Conservation (phyloP, 2,329 filamentous ascomycete genomes). For the Colletotrichum navitas region DNA sequence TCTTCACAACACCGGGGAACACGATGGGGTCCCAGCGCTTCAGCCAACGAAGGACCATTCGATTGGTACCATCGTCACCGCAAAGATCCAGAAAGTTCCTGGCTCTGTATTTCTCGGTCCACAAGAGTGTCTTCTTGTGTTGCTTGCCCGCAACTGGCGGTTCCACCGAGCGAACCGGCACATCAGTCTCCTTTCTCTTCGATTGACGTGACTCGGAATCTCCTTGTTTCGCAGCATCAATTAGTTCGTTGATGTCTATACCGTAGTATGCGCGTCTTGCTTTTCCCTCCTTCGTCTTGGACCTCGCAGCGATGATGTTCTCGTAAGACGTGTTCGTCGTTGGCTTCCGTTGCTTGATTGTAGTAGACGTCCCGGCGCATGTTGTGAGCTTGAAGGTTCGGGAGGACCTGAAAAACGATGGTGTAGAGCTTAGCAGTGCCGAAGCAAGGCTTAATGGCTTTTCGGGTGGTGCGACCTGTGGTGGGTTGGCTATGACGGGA, state of each 20-base stretch:
- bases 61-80: slow-evolving; percentile 93
- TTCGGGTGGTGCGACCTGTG: background rate
- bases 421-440: slow-evolving; percentile 38
- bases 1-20: slow-evolving; percentile 82
- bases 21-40: slow-evolving; percentile 95
- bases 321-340: slow-evolving; percentile 69
- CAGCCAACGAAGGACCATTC: slow-evolving; percentile 90
- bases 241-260: slow-evolving; percentile 87
- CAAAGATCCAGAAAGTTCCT: slow-evolving; percentile 92
- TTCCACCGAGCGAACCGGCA: slow-evolving; percentile 60
- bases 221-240: slow-evolving; percentile 78
- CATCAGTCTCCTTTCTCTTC: slow-evolving; percentile 46
- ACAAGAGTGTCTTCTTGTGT: slow-evolving; percentile 72
- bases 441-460: slow-evolving; percentile 11
- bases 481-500: background rate
- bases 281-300: slow-evolving; percentile 74
- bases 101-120: slow-evolving; percentile 98
- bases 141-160: slow-evolving; percentile 51
- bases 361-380: slow-evolving; percentile 68
- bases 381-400: slow-evolving; percentile 61
- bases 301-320: slow-evolving; percentile 75
- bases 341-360: slow-evolving; percentile 67
- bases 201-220: slow-evolving; percentile 53
- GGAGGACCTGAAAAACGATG: slow-evolving; percentile 33
- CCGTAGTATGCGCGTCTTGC: slow-evolving; percentile 88